Evolutionary conservation across 1,139 yeast genomes (phyloP).

Genomic region (Zygoascus hellenicus): DNA sequence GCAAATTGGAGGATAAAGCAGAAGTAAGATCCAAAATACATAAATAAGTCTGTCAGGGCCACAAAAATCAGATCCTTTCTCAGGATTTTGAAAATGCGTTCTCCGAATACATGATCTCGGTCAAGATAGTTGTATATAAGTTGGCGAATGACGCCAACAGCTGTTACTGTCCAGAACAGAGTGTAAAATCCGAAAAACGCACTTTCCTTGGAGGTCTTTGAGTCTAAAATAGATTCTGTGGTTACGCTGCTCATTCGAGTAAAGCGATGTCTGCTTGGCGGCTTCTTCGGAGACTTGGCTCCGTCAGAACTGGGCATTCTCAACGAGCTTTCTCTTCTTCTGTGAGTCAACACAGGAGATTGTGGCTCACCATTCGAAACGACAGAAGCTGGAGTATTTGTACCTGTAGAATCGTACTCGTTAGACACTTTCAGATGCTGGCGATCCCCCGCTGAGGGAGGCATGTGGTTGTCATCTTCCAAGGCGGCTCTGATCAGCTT

Average conservation of each 20-base stretch:
- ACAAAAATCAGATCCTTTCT: conserved; percentile 53
- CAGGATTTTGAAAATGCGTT: conserved; percentile 49
- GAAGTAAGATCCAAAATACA: conserved; percentile 61
- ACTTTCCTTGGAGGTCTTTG: conserved; percentile 25
- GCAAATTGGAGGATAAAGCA: conserved; percentile 51
- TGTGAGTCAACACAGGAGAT: no score
- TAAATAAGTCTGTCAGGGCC: conserved; percentile 59
- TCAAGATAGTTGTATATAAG: conserved; percentile 28
- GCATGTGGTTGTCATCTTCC: background rate
- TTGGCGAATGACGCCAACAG: conserved; percentile 27
- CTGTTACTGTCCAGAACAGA: conserved; percentile 34
- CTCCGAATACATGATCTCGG: conserved; percentile 35
- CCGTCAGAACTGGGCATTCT: background rate
- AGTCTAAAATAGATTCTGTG: conserved; percentile 23
- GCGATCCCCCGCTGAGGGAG: background rate
- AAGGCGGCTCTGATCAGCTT: background rate
- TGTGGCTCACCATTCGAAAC: background rate
- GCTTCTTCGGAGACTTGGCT: background rate
- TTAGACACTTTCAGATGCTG: conserved; percentile 1
- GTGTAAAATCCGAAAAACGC: conserved; percentile 36
- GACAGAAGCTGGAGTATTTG: background rate
- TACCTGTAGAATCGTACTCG: conserved; percentile 6
- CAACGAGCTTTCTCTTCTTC: background rate
- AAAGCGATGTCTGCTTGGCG: conserved; percentile 14
- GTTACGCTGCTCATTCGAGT: conserved; percentile 19